These are phyloP conservation scores for Closterium sp. DNA, from an alignment of 139 green algal species.

Conservation along the genomic window DNA sequence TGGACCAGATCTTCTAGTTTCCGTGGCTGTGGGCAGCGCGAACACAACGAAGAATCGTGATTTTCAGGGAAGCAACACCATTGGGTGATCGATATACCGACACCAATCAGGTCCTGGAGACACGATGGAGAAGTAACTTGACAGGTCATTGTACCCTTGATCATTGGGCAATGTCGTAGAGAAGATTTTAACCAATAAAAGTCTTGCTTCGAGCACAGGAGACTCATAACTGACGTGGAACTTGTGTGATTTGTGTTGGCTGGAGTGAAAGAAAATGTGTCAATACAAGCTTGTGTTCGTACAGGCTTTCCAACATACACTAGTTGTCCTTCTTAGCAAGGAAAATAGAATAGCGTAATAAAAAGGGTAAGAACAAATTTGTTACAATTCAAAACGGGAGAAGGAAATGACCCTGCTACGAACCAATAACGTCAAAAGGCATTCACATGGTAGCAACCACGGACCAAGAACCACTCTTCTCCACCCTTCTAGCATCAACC, in stretches of 20 bases:
- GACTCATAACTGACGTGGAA: background rate
- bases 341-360: no score
- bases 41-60: background rate
- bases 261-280: background rate
- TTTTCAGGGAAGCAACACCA: background rate
- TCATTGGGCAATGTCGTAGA: background rate
- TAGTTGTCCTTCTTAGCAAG: no score
- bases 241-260: background rate
- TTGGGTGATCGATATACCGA: background rate
- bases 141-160: background rate
- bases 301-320: no score
- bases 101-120: background rate
- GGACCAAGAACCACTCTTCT: background rate
- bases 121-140: background rate
- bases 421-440: no score
- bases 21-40: background rate
- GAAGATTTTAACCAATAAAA: background rate
- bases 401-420: no score
- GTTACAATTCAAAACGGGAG: no score
- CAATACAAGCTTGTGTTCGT: background rate
- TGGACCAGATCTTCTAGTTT: background rate
- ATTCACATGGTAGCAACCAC: background rate
- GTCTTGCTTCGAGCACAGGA: background rate
- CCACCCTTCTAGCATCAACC: no score
- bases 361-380: no score